Evolutionary conservation across 768 basidiomycete species (phyloP), one percentile per base, ranked within the genome.

Genomic region (Naematelia encephala): DNA sequence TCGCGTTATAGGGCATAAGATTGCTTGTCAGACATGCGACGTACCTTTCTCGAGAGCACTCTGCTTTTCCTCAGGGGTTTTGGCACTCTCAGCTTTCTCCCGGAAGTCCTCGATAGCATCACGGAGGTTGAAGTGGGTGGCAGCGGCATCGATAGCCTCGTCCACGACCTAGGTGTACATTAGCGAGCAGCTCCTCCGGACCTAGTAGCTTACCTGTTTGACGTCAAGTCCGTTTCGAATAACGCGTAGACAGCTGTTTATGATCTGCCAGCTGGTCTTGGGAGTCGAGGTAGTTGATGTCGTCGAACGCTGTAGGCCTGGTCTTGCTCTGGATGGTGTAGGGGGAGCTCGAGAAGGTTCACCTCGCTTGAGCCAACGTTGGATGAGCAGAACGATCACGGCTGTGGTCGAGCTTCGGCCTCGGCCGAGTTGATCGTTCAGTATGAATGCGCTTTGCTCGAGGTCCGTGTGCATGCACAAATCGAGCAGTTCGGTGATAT

Each of bases 401-500:
- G 92, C 89, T n/a, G 91, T 86, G 50, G 91, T 78, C 0, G 93
- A 94, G 60, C 91, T 93, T 67, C 96, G 82, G 10, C 94, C 93
- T 27, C 91, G 82, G 12, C 72, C 94, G 13, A 99, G 84, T 71
- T 99, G 96, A 68, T 93, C 96, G 70, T 98, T 99, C 30, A 99
- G 83, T 16, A 99, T 86, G 57, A 98, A 88, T 4, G 78, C 77
- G 0, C 88, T 87, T 39, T 84, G 82, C 21, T 83, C 81, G 5
- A 86, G 83, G 54, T 85, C 81, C 4, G 85, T 84, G 10, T 86
- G 81, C 39, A 91, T 80, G 26, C 89, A 86, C 1, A 92, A 82
- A 19, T 89, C 86, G 59, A 92, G 86, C 23, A 94, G 44, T 43
- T 76, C 68, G 22, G 72, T 70, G 21, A 76, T 64, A 58, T 76